Percentiles rank a stretch among this genome's conserved stretches.
phyloP scores from a whole-genome alignment of 2,329 filamentous ascomycete species.

The Cercospora sesami region DNA sequence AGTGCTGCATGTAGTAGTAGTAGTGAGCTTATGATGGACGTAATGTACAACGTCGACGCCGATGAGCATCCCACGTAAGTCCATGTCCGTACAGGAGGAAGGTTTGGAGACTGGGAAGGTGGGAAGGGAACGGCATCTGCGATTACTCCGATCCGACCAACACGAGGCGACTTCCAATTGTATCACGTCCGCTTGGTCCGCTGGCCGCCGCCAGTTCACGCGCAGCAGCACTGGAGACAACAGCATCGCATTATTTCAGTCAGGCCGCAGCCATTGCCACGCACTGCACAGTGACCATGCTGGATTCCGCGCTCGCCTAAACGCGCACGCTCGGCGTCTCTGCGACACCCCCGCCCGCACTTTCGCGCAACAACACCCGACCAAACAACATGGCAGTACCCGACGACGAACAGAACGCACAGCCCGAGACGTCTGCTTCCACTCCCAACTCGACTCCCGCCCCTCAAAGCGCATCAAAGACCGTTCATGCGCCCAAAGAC shows the following conservation, averaged over 20 bases:
- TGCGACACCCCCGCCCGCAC: background rate
- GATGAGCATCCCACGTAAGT: background rate
- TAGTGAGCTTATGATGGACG: background rate
- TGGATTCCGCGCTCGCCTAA: background rate
- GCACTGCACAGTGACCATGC: background rate
- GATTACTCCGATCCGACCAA: background rate
- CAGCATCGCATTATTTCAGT: background rate
- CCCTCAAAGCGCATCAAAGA: constrained; percentile 34
- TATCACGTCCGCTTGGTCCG: background rate
- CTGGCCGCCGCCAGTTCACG: background rate
- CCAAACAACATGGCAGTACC: background rate
- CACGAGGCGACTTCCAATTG: background rate
- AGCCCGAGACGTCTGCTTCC: constrained; percentile 30
- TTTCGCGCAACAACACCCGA: background rate
- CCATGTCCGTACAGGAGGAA: background rate
- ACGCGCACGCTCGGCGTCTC: background rate
- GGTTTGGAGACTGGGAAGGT: background rate
- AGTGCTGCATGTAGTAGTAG: background rate
- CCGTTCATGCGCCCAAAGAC: constrained; percentile 65
- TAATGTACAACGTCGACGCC: background rate
- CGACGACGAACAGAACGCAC: constrained; percentile 22
- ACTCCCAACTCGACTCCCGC: constrained; percentile 28
- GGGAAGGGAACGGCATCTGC: background rate
- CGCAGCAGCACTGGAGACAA: background rate
- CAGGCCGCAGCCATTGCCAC: background rate